phyloP scores from a whole-genome alignment of 768 basidiomycete species.

The Epithele typhae region DNA sequence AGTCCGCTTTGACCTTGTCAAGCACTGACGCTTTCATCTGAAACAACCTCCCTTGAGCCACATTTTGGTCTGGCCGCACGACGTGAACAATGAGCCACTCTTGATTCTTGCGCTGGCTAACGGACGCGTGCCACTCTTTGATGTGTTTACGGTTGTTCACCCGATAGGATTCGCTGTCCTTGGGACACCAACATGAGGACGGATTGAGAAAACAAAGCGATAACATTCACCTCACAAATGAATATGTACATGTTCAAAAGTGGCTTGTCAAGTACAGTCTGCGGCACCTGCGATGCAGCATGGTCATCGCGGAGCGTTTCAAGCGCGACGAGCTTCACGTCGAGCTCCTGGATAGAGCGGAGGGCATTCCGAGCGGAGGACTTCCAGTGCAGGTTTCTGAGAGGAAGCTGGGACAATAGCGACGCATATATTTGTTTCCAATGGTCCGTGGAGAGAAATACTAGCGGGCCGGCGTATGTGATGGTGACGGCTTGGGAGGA shows the following conservation, averaged over 20 bases:
- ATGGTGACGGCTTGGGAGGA: conserved; percentile 53
- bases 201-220: background rate
- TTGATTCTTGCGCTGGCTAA: conserved; percentile 71
- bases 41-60: conserved; percentile 63
- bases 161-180: conserved; percentile 77
- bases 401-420: conserved; percentile 68
- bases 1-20: conserved; percentile 89
- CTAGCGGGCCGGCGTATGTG: conserved; percentile 61
- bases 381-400: conserved; percentile 94
- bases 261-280: conserved; percentile 79
- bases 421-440: conserved; percentile 69
- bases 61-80: conserved; percentile 64
- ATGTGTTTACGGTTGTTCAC: conserved; percentile 77
- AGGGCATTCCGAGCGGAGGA: conserved; percentile 63
- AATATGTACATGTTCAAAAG: conserved; percentile 84
- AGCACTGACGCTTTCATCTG: conserved; percentile 81
- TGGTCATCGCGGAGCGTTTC: conserved; percentile 69
- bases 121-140: conserved; percentile 80
- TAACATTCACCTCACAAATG: conserved; percentile 72
- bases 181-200: conserved; percentile 4
- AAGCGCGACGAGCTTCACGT: conserved; percentile 66
- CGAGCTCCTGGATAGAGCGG: conserved; percentile 87
- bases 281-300: conserved; percentile 63
- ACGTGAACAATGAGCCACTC: conserved; percentile 94
- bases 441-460: conserved; percentile 63